Evolutionary conservation across 495 filamentous ascomycete species (phyloP).

Genomic region (Friedmanniomyces endolithicus): DNA sequence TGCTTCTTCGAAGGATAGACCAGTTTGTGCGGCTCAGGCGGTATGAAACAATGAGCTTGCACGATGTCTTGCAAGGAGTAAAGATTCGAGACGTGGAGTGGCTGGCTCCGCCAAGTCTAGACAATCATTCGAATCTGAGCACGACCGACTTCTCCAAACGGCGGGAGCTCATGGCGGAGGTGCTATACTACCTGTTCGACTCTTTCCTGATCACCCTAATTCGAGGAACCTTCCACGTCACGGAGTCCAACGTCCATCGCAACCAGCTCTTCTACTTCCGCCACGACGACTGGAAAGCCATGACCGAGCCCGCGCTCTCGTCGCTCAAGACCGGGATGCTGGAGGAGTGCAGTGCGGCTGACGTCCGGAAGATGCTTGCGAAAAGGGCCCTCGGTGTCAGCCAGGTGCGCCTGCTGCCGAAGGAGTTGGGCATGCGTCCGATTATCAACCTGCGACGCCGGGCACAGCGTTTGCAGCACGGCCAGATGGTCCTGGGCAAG

Average conservation of each 20-base stretch:
- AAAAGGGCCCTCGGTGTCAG: conserved; percentile 58
- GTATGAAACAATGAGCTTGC: conserved; percentile 69
- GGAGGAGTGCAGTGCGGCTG: conserved; percentile 53
- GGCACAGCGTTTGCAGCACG: conserved; percentile 38
- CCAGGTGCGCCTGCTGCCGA: conserved; percentile 70
- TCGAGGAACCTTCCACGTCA: conserved; percentile 82
- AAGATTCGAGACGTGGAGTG: conserved; percentile 61
- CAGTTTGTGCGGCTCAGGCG: conserved; percentile 63
- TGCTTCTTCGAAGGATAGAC: conserved; percentile 56
- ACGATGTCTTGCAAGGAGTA: conserved; percentile 62
- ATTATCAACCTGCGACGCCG: conserved; percentile 75
- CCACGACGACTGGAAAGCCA: conserved; percentile 74
- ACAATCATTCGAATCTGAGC: conserved; percentile 43
- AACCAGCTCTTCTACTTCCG: conserved; percentile 88
- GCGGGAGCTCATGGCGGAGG: conserved; percentile 64
- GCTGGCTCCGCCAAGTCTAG: conserved; percentile 45
- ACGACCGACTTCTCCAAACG: conserved; percentile 65
- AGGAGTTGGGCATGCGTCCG: conserved; percentile 55
- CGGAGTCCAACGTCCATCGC: conserved; percentile 69
- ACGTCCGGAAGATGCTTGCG: conserved; percentile 47
- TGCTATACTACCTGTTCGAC: conserved; percentile 86
- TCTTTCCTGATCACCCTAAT: conserved; percentile 81
- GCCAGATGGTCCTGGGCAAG: conserved; percentile 43
- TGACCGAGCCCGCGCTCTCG: conserved; percentile 61
- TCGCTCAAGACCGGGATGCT: conserved; percentile 63